Evolutionary conservation across 2,329 filamentous ascomycete genomes (phyloP).

Genomic region (Ceratocystis harringtonii): DNA sequence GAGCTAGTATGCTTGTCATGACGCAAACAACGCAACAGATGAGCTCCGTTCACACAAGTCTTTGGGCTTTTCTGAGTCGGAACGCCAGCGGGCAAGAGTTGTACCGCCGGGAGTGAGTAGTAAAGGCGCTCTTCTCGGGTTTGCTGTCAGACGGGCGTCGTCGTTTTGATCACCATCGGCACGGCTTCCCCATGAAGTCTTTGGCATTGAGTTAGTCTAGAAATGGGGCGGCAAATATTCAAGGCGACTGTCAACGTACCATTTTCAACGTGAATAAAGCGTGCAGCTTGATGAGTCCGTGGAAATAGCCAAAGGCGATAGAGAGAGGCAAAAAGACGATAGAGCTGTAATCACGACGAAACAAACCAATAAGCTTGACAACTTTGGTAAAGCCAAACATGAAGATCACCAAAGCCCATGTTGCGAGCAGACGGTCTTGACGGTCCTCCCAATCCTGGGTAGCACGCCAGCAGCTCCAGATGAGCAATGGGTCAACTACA

Average conservation of each 20-base stretch:
- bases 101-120: slow-evolving; percentile 30
- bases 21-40: neutral
- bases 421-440: slow-evolving; percentile 35
- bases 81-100: slow-evolving; percentile 29
- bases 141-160: slow-evolving; percentile 47
- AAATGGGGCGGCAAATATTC: neutral
- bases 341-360: slow-evolving; percentile 70
- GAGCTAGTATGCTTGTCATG: neutral
- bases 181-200: slow-evolving; percentile 94
- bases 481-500: slow-evolving; percentile 56
- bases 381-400: slow-evolving; percentile 76
- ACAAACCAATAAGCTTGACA: slow-evolving; percentile 78
- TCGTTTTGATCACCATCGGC: slow-evolving; percentile 81
- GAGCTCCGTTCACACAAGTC: neutral
- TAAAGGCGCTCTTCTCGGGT: slow-evolving; percentile 26
- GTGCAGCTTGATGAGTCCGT: slow-evolving; percentile 83
- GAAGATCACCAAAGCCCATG: slow-evolving; percentile 52
- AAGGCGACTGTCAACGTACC: slow-evolving; percentile 40
- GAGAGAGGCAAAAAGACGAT: slow-evolving; percentile 69
- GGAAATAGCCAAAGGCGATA: slow-evolving; percentile 80
- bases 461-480: slow-evolving; percentile 54
- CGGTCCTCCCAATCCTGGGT: slow-evolving; percentile 44
- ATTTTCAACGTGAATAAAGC: slow-evolving; percentile 68
- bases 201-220: slow-evolving; percentile 10
- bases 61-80: slow-evolving; percentile 32